A percentile compares a stretch with the other conserved stretches of the same genome.
Evolutionary conservation across 352 stramenopile genomes (phyloP).

Genomic region (Globisporangium paroecandrum): DNA sequence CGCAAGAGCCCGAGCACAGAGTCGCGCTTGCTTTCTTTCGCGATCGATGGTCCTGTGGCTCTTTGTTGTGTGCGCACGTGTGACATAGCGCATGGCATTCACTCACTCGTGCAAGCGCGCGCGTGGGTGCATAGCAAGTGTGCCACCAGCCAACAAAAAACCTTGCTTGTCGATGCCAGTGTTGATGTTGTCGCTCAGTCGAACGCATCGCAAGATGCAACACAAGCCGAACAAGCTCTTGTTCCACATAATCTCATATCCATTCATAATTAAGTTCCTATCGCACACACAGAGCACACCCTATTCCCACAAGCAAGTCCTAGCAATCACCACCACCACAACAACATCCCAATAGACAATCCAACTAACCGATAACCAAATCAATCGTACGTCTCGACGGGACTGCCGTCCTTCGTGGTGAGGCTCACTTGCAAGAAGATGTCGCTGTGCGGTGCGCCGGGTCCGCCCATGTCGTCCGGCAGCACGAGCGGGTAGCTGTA

Average conservation of each 20-base stretch:
- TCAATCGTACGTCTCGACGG: constrained; percentile 37
- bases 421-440: constrained; percentile 67
- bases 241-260: neutral
- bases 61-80: neutral
- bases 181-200: too few species aligned
- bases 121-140: too few species aligned
- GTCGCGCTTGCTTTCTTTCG: neutral
- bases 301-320: neutral
- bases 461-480: constrained; percentile 44
- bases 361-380: neutral
- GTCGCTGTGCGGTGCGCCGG: constrained; percentile 45
- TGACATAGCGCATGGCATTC: too few species aligned
- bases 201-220: too few species aligned
- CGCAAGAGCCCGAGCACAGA: neutral
- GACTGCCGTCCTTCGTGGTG: constrained; percentile 41
- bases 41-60: neutral
- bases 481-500: constrained; percentile 74
- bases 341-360: neutral
- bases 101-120: too few species aligned
- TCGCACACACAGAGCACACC: neutral
- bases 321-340: neutral
- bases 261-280: constrained; percentile 1
- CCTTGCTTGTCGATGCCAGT: neutral
- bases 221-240: neutral
- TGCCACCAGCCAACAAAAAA: too few species aligned